These are phyloP conservation scores for Przewalskia tangutica DNA, from an alignment of 257 asterid genomes.

Conservation along the genomic window DNA sequence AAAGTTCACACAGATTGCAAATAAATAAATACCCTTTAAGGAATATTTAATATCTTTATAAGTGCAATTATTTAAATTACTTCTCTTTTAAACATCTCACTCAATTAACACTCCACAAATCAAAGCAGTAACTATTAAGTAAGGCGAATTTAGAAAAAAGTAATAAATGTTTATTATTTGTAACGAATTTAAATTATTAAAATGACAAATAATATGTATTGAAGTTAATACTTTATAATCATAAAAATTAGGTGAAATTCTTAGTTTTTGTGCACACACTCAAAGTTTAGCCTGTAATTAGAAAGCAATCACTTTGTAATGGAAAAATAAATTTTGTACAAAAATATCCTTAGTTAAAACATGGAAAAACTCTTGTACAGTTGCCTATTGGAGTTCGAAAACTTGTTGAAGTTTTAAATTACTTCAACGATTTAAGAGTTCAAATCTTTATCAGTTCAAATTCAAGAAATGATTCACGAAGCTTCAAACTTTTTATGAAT, in stretches of 20 bases:
- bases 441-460: background rate
- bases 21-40: background rate
- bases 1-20: background rate
- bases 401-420: too few relatives aligned
- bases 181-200: background rate
- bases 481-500: background rate
- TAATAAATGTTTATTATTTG: background rate
- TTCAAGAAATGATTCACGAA: background rate
- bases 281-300: too few relatives aligned
- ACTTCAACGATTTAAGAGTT: too few relatives aligned
- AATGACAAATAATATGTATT: background rate
- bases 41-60: background rate
- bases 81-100: background rate
- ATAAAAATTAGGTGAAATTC: too few relatives aligned
- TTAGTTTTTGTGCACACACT: too few relatives aligned
- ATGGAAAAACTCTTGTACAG: too few relatives aligned
- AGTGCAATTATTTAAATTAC: background rate
- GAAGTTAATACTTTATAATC: background rate
- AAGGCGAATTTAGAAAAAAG: background rate
- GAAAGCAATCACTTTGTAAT: too few relatives aligned
- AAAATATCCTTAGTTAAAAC: too few relatives aligned
- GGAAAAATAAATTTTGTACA: too few relatives aligned
- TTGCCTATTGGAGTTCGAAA: too few relatives aligned
- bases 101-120: background rate
- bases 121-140: background rate